phyloP scores from a whole-genome alignment of 1,139 yeast species.

The Geotrichum bryndzae region DNA sequence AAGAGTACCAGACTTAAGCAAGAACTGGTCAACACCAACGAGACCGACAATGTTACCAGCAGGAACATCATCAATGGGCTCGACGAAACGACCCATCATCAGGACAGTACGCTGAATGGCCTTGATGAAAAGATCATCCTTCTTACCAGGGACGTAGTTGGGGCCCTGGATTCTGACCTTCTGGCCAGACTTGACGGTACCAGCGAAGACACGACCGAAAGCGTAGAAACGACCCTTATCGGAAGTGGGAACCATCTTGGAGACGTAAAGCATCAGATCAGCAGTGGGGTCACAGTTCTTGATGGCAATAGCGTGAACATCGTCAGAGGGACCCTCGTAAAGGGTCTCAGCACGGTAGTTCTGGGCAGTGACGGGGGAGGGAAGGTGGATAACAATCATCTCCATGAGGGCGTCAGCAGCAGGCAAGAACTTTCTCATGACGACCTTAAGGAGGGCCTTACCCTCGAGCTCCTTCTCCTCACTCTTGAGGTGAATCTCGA shows the following conservation, averaged over 20 bases:
- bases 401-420: conserved; percentile 99
- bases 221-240: conserved; percentile 99
- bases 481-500: conserved; percentile 83
- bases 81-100: conserved; percentile 99
- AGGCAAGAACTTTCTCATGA: conserved; percentile 99
- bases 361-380: conserved; percentile 99
- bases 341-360: conserved; percentile 97
- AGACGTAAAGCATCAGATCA: conserved; percentile 97
- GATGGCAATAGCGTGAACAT: conserved; percentile 83
- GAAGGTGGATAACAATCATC: conserved; percentile 97
- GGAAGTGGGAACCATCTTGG: conserved; percentile 99
- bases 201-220: conserved; percentile 99
- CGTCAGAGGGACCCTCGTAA: conserved; percentile 99
- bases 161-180: conserved; percentile 99
- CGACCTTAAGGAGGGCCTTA: conserved; percentile 96
- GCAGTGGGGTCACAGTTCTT: conserved; percentile 98
- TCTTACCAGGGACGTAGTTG: conserved; percentile 97
- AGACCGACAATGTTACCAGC: conserved; percentile 99
- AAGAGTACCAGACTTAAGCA: conserved; percentile 98
- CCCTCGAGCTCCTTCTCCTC: conserved; percentile 98
- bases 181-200: conserved; percentile 98
- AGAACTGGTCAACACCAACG: conserved; percentile 99
- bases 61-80: conserved; percentile 98
- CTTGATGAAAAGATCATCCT: conserved; percentile 95
- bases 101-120: conserved; percentile 98